Percentiles rank a stretch among this genome's conserved stretches.
These are phyloP conservation scores for Scedosporium boydii DNA, from an alignment of 2,329 filamentous ascomycete genomes.

Conservation along the genomic window DNA sequence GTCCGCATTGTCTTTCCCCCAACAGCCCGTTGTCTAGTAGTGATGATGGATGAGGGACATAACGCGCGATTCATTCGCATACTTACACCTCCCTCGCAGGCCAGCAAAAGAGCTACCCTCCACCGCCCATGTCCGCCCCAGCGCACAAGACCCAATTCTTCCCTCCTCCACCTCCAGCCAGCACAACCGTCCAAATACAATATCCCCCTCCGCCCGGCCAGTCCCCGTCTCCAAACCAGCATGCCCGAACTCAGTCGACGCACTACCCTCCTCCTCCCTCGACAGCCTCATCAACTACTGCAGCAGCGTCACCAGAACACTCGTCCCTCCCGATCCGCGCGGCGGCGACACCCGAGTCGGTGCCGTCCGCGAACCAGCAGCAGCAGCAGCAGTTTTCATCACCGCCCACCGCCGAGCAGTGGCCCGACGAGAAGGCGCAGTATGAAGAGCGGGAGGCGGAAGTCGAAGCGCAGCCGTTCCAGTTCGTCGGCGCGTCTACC, in stretches of 20 bases:
- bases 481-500: constrained; percentile 20
- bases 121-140: constrained; percentile 30
- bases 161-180: constrained; percentile 22
- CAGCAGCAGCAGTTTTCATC: constrained; percentile 1
- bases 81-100: constrained; percentile 6
- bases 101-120: constrained; percentile 12
- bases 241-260: constrained; percentile 9
- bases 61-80: neutral
- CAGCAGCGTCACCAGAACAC: constrained; percentile 14
- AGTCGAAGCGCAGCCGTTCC: constrained; percentile 8
- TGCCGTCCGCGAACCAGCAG: neutral
- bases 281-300: constrained; percentile 12
- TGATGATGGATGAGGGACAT: neutral
- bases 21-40: neutral
- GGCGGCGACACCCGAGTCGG: neutral
- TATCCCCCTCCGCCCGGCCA: constrained; percentile 19
- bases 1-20: constrained; percentile 13
- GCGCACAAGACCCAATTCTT: constrained; percentile 36
- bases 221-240: constrained; percentile 16
- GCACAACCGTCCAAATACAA: constrained; percentile 21
- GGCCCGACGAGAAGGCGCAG: constrained; percentile 2
- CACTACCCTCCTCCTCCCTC: constrained; percentile 18
- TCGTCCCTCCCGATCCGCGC: neutral
- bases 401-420: neutral
- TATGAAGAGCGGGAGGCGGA: neutral